Percentiles rank a stretch among this genome's conserved stretches.
These are phyloP conservation scores for Fusarium sp. DNA, from an alignment of 2,329 filamentous ascomycete species.

Conservation along the genomic window DNA sequence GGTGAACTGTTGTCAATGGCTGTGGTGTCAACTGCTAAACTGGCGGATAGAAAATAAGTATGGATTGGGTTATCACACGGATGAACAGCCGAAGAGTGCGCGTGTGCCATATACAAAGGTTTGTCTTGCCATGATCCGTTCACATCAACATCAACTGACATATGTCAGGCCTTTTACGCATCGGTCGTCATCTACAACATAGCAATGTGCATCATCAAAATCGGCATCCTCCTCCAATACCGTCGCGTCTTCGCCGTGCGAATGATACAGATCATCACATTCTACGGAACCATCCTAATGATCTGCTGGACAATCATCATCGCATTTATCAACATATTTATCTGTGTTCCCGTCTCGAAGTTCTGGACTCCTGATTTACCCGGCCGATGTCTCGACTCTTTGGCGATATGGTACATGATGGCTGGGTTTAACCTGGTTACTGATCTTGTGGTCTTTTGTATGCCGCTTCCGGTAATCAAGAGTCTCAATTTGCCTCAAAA, in stretches of 20 bases:
- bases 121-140: not conserved
- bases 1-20: not conserved
- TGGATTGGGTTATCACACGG: constrained; percentile 25
- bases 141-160: not conserved
- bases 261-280: not conserved
- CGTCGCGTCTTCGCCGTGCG: constrained; percentile 20
- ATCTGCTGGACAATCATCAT: constrained; percentile 14
- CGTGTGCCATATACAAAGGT: constrained; percentile 29
- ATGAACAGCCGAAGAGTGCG: constrained; percentile 5
- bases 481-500: constrained; percentile 15
- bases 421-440: constrained; percentile 19
- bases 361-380: constrained; percentile 13
- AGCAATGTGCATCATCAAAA: constrained; percentile 24
- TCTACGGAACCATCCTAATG: constrained; percentile 17
- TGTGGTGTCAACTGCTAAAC: not conserved
- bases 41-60: constrained; percentile 5
- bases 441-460: constrained; percentile 16
- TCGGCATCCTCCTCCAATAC: constrained; percentile 25
- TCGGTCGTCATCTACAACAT: constrained; percentile 25
- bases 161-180: constrained; percentile 10
- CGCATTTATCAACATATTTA: constrained; percentile 11
- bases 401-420: constrained; percentile 28
- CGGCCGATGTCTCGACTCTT: not conserved
- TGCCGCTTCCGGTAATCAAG: constrained; percentile 17
- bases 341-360: constrained; percentile 22